phyloP scores from a whole-genome alignment of 148 eudicot genomes.

The Drosera capensis region DNA sequence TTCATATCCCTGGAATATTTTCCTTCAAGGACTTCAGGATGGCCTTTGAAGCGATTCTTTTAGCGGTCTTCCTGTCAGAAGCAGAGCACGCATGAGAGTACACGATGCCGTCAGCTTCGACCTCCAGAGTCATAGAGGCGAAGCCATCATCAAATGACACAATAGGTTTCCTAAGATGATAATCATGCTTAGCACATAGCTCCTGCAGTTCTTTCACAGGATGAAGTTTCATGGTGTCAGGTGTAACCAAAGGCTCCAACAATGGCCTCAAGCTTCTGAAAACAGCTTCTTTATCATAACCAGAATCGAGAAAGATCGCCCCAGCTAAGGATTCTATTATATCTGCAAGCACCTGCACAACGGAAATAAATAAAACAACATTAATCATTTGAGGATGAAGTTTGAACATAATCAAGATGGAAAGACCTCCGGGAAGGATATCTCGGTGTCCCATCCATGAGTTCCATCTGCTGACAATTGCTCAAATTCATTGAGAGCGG shows the following conservation, averaged over 20 bases:
- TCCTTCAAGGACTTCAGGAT: too few species aligned
- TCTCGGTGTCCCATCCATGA: slow-evolving; percentile 61
- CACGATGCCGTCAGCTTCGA: slow-evolving; percentile 90
- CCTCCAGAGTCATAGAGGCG: slow-evolving; percentile 77
- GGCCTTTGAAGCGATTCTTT: too few species aligned
- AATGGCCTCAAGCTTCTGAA: slow-evolving; percentile 48
- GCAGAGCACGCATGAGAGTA: too few species aligned
- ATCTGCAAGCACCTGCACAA: slow-evolving; percentile 68
- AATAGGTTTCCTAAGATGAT: slow-evolving; percentile 18
- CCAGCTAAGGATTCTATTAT: slow-evolving; percentile 85
- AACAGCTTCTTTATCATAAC: slow-evolving; percentile 41
- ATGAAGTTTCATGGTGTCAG: slow-evolving; percentile 46
- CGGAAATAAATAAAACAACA: background rate
- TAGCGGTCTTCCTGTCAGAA: too few species aligned
- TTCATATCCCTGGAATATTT: too few species aligned
- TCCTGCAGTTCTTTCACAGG: slow-evolving; percentile 48
- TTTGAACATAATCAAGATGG: background rate
- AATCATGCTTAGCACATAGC: slow-evolving; percentile 33
- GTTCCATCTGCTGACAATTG: slow-evolving; percentile 19
- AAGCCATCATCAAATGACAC: slow-evolving; percentile 93
- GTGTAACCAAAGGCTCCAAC: slow-evolving; percentile 64
- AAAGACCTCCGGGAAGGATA: slow-evolving; percentile 56
- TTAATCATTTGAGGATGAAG: background rate
- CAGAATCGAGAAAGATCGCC: slow-evolving; percentile 68
- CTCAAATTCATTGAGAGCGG: slow-evolving; percentile 21